Evolutionary conservation across 2,329 filamentous ascomycete species (phyloP), one percentile per base, ranked within the genome.

Genomic region (Lasiodiplodia gonubiensis): DNA sequence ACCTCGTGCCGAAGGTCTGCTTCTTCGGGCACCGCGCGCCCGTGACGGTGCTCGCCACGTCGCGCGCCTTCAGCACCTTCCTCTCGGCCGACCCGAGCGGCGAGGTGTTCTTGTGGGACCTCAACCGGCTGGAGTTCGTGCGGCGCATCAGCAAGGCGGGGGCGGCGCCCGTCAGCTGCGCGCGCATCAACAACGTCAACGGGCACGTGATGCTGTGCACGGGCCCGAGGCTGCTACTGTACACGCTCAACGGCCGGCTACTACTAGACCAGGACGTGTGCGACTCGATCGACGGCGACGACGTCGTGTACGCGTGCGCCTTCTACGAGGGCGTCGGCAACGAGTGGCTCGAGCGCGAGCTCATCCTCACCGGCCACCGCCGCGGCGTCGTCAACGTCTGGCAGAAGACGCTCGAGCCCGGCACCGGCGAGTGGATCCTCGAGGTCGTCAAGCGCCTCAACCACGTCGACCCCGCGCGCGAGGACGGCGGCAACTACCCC

Each of bases 261-360:
- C 83, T 99, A 2, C 83, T 97, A 0, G 89, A 95, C 67, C 92
- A 97, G 77, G 90, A 91, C 42, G 87, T 97, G 0, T 95, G 92
- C 72, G 85, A 88, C 21, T 73, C 72, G 8, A 82, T 85, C 11
- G 92, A 94, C 27, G 72, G 74, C 16, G 75, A 75, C 6, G 94
- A 97, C 74, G 89, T 86, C 39, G 89, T 97, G 2, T 85, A 92
- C 59, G 89, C 90, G 1, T 95, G 93, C 70, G 92, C 94, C 2
- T 97, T 97, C 78, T 98, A 98, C 79, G 94, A 98, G 77, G 94
- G 94, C 0, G 86, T 89, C 0, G 91, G 90, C 2, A 95, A 93
- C 72, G 95, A 98, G 79, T 98, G 94, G 92, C 84, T 97, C 3
- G 92, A 96, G 79, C 90, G 90, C 66, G 90, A 90, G 69, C 83